Base-by-base conservation (phyloP, 805 yeast species). In the Saturnispora kantuleensis region DNA sequence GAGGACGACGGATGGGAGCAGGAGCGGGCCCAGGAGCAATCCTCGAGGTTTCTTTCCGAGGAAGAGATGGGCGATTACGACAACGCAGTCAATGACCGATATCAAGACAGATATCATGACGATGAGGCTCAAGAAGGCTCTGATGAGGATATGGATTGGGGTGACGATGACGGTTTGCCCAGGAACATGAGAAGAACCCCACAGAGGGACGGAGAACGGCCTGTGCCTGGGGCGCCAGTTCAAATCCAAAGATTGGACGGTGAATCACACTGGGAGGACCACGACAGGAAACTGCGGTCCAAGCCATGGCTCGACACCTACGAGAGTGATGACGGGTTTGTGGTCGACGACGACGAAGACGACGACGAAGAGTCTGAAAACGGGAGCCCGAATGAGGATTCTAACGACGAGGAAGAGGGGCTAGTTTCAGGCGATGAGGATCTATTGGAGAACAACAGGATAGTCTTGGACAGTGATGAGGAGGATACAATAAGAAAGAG, bases 261-360 rank as follows among this genome's bases (percentile, higher is more conserved):
- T 11, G 17, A 11, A 11, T 33, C 32, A 3, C 31, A 26, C 10
- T 40, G 37, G 43, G 38, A 34, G 12, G 21, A 33, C 11, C 36
- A 45, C 17, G 35, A 35, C 13, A 32, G 30, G 15, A 15, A 16
- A 10, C 11, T 21, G 11, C 12, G 35, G 1, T 10, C 33, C n/a
- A 28, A 40, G 13, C 43, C 43, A 12, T 40, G 38, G 38, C 16
- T 11, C 2, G 44, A 43, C 12, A 30, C 16, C 6, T 46, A 49
- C 37, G 52, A 46, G 12, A 46, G 49, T 31, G 51, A 49, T 44
- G 49, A 46, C 34, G 49, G 53, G n/a, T 48, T 48, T 28, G 49
- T 46, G 5, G 52, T 46, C 1, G 44, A 41, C 18, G 50, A 49
- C 16, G 47, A 45, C n/a, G 51, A 49, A 5, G 44, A 41, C 4